Evolutionary conservation across 352 stramenopile species (phyloP), one percentile per base, ranked within the genome.

Genomic region (Phytophthora fragariaefolia): DNA sequence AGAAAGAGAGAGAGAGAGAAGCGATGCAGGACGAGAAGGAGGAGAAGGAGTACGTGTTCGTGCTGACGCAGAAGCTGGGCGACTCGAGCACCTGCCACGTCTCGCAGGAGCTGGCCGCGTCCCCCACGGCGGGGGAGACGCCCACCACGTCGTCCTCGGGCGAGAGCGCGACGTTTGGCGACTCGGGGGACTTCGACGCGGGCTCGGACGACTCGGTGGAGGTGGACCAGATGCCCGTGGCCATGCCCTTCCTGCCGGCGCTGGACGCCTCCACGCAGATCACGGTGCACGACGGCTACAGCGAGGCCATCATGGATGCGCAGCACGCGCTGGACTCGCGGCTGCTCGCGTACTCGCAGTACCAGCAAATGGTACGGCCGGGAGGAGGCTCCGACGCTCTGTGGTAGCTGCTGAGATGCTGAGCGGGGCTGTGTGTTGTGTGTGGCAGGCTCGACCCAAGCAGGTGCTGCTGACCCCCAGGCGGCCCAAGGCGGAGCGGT

Each of bases 241-340:
- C 66, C 22, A 77, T 91, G 53, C 87, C 87, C 5, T 92, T 90
- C 64, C 69, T 93, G 15, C 87, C 87, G 6, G 82, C 82, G 56
- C 73, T 96, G 20, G 85, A 93, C 51, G 84, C 85, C 40, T 96
- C 87, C n/a, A 94, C 84, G 13, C 73, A 96, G 77, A 94, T 96
- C 69, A 94, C 82, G 47, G 89, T 91, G 62, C 74, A 86, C 46
- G 87, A 94, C 23, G 87, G 87, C 49, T 96, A 92, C 54, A 85
- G 76, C 40, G 87, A 93, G 30, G 87, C 86, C 17, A 87, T 94
- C 26, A 80, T 84, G 48, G 82, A 85, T 38, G 85, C 80, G 27
- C 87, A 96, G 57, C 79, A 83, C 45, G 78, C 81, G 26, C 73
- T 94, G 38, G 87, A 94, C 66, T 91, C 86, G 43, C 86, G 86